phyloP scores from a whole-genome alignment of 164 flowering plant genomes.

The Annona squamosa region DNA sequence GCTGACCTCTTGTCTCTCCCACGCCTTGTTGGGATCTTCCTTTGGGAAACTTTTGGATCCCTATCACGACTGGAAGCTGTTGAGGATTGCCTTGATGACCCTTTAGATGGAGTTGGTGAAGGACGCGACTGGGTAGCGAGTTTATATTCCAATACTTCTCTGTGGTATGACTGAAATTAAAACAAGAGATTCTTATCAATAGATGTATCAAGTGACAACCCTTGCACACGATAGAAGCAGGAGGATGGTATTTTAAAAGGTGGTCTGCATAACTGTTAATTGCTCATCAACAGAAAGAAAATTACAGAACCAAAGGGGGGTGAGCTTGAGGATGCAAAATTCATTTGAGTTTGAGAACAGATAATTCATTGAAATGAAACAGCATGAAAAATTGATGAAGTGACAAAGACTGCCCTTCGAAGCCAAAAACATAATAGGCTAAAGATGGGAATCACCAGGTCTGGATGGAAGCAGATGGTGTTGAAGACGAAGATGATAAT shows the following conservation, averaged over 20 bases:
- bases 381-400: too few species aligned
- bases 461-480: not conserved
- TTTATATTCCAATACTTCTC: conserved; percentile 62
- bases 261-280: not conserved
- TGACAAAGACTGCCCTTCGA: too few species aligned
- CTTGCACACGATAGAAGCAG: not conserved
- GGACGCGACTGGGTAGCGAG: conserved; percentile 10
- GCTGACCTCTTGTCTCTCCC: conserved; percentile 49
- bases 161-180: conserved; percentile 63
- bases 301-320: not conserved
- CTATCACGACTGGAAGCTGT: conserved; percentile 2
- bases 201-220: not conserved
- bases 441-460: not conserved
- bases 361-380: too few species aligned
- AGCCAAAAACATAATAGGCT: too few species aligned
- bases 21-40: conserved; percentile 37
- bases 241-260: not conserved
- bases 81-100: conserved; percentile 6
- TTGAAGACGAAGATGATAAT: not conserved
- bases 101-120: conserved; percentile 15
- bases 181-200: not conserved
- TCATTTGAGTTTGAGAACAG: too few species aligned
- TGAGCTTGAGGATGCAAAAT: too few species aligned
- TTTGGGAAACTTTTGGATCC: conserved; percentile 22
- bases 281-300: not conserved